Base-by-base conservation (phyloP, 768 basidiomycete genomes). In the Pleurotus pulmonarius region DNA sequence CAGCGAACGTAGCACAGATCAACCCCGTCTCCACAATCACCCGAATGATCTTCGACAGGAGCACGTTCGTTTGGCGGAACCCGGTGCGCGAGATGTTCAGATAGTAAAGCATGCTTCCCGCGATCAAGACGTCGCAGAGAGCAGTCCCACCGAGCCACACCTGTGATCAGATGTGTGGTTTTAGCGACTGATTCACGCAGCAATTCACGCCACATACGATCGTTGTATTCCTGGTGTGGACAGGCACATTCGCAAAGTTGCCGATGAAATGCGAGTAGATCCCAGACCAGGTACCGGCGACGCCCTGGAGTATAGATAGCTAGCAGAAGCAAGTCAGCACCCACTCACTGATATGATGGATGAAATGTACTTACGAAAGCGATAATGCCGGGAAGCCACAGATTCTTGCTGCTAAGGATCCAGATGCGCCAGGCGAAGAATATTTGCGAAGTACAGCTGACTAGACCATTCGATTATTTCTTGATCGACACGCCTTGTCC, bases 21-120 rank as follows among this genome's bases (percentile, higher is more conserved):
- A 61, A 43, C 15, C 66, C 66, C 1, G 66, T 67, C 57, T 67
- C 65, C 24, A 67, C 47, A 13, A 61, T 63, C 4, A 67, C 22
- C 1, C 63, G 44, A 18, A 67, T 58, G 45, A 67, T 51, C 48
- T 61, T 67, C 6, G 56, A 25, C 6, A 62, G 56, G 20, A 63
- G 39, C 1, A 59, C 55, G 25, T 63, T 62, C 5, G 66, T 67
- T 11, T 53, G 37, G 3, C 57, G 49, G 56, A 66, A 63, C 2
- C 64, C 65, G 5, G 58, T 65, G 37, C 64, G 63, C 13, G 63
- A 59, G 34, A 29, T 57, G n/a, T 56, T 55, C 3, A 67, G 46
- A 54, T 61, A 67, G 38, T 56, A 67, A 3, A 64, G 51, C 66
- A 67, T 67, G 55, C 57, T 52, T 18, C 51, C 37, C 5, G 64